These are phyloP conservation scores for Herpetospermum pedunculosum DNA, from an alignment of 306 rosid species.

Conservation along the genomic window DNA sequence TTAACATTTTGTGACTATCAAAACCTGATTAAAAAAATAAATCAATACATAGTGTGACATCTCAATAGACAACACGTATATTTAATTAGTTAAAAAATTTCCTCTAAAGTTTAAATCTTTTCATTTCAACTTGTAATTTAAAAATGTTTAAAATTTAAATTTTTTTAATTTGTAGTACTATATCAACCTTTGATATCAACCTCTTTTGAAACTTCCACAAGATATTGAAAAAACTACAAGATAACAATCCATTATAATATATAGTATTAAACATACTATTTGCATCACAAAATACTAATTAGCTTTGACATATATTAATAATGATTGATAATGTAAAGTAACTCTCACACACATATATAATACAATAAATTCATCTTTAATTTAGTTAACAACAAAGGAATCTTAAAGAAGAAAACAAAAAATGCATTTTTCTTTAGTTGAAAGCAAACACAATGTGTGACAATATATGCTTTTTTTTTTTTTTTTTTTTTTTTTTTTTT, in stretches of 20 bases:
- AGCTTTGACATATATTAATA: not conserved
- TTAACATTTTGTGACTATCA: no score
- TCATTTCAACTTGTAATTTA: not conserved
- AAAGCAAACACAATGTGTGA: conserved; percentile 3
- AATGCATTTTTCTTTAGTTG: not conserved
- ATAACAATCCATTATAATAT: not conserved
- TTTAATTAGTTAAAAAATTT: not conserved
- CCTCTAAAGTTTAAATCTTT: not conserved
- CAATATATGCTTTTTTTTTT: not conserved
- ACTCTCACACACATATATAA: not conserved
- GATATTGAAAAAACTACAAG: not conserved
- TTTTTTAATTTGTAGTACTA: not conserved
- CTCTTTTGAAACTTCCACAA: not conserved
- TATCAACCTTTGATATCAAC: not conserved
- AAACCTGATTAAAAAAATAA: no score
- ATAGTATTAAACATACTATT: not conserved
- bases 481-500: no score
- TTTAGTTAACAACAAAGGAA: conserved; percentile 8
- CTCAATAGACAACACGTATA: not conserved
- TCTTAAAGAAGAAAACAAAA: conserved; percentile 1
- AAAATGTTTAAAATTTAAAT: not conserved
- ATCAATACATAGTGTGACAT: no score
- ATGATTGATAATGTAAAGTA: not conserved
- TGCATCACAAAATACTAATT: not conserved
- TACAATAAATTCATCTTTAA: not conserved